A percentile compares a stretch with the other conserved stretches of the same genome.
These are phyloP conservation scores for Curvularia lunata DNA, from an alignment of 2,329 filamentous ascomycete genomes.

Conservation along the genomic window DNA sequence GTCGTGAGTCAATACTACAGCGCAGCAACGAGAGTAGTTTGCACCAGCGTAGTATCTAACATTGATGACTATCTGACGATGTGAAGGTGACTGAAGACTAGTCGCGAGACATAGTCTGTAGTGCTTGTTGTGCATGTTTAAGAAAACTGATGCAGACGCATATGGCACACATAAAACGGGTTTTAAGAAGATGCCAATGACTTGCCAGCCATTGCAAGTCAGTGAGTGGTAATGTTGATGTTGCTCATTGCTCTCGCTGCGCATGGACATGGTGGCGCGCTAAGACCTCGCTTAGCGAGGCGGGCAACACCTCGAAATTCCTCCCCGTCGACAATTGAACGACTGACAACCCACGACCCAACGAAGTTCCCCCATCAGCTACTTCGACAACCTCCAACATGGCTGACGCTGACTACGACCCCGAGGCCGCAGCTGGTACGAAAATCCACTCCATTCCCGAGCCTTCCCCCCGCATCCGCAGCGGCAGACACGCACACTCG, in stretches of 20 bases:
- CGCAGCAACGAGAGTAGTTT: no score
- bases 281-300: slow-evolving; percentile 17
- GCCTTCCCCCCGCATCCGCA: slow-evolving; percentile 19
- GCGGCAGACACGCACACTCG: background rate
- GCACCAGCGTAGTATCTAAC: background rate
- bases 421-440: slow-evolving; percentile 72
- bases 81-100: background rate
- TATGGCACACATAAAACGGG: background rate
- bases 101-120: background rate
- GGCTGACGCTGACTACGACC: slow-evolving; percentile 83
- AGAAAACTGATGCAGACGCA: no score
- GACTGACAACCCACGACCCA: slow-evolving; percentile 31
- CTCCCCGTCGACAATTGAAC: slow-evolving; percentile 39
- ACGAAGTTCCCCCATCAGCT: slow-evolving; percentile 51
- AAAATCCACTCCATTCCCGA: slow-evolving; percentile 22
- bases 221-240: background rate
- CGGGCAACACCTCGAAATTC: slow-evolving; percentile 16
- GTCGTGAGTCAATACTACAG: background rate
- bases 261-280: slow-evolving; percentile 13
- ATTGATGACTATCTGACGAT: background rate
- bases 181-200: background rate
- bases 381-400: slow-evolving; percentile 68
- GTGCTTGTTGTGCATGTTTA: background rate
- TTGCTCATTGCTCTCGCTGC: slow-evolving; percentile 7
- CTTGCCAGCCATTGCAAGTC: background rate